Evolutionary conservation across 805 yeast genomes (phyloP).

Genomic region (Teunomyces tritomae): DNA sequence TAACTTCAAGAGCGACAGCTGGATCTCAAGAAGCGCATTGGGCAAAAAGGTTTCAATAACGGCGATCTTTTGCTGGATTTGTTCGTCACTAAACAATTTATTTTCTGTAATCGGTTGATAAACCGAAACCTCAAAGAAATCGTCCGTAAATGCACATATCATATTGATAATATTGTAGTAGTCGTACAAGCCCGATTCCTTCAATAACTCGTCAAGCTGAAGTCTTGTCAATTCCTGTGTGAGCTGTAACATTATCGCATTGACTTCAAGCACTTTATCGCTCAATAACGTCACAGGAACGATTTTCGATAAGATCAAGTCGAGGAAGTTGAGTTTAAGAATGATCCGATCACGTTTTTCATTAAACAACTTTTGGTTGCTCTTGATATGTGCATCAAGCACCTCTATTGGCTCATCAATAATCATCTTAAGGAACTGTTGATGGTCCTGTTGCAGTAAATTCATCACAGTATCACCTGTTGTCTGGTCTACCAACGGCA

Average conservation of each 20-base stretch:
- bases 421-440: conserved; percentile 37
- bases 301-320: conserved; percentile 53
- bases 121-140: conserved; percentile 56
- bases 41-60: conserved; percentile 55
- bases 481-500: conserved; percentile 52
- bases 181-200: conserved; percentile 54
- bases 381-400: conserved; percentile 30
- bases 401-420: conserved; percentile 48
- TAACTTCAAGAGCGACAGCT: conserved; percentile 54
- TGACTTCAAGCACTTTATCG: conserved; percentile 34
- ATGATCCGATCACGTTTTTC: conserved; percentile 38
- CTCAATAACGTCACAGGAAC: conserved; percentile 43
- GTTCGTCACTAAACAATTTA: conserved; percentile 47
- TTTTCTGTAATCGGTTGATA: conserved; percentile 67
- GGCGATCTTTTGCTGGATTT: conserved; percentile 42
- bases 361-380: conserved; percentile 21
- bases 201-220: conserved; percentile 49
- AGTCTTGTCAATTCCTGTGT: conserved; percentile 40
- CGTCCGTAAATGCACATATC: conserved; percentile 66
- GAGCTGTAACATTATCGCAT: conserved; percentile 29
- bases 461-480: conserved; percentile 40
- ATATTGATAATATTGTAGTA: conserved; percentile 64
- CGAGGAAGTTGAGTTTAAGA: conserved; percentile 57
- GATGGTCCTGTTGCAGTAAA: conserved; percentile 33
- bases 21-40: conserved; percentile 57